phyloP scores from a whole-genome alignment of 2,329 filamentous ascomycete genomes.

The Diaporthe humulicola region DNA sequence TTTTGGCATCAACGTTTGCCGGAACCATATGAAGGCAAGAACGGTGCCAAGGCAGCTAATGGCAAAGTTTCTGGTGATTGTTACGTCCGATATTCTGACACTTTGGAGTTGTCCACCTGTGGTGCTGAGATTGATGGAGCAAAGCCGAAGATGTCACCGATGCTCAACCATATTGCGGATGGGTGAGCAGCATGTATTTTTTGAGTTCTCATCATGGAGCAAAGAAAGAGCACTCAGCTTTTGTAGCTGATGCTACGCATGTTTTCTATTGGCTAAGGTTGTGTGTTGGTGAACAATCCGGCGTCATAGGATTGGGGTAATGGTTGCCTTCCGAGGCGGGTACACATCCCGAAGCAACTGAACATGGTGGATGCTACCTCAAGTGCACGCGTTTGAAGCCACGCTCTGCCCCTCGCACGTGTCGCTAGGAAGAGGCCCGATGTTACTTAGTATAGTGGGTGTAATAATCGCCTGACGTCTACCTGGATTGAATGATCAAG shows the following conservation, averaged over 20 bases:
- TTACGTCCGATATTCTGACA: not conserved
- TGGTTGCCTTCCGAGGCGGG: not conserved
- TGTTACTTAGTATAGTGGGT: not conserved
- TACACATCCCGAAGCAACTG: not conserved
- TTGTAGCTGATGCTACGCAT: not conserved
- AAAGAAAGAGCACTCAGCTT: not conserved
- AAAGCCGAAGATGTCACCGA: not conserved
- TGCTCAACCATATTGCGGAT: not conserved
- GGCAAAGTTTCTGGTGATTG: not conserved
- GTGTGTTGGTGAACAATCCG: not conserved
- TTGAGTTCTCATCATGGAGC: not conserved
- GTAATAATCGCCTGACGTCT: not conserved
- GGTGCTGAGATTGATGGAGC: no score
- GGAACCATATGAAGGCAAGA: not conserved
- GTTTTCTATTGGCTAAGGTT: not conserved
- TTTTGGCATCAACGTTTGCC: constrained; percentile 4
- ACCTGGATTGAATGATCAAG: not conserved
- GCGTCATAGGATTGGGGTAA: not conserved
- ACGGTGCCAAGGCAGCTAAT: not conserved
- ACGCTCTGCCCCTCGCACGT: not conserved
- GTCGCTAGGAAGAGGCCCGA: not conserved
- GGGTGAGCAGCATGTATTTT: no score
- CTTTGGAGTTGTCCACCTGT: not conserved
- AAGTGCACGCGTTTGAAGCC: not conserved
- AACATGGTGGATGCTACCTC: not conserved